Conservation (phyloP, 2,329 filamentous ascomycete genomes). For the Thermoascus crustaceus region DNA sequence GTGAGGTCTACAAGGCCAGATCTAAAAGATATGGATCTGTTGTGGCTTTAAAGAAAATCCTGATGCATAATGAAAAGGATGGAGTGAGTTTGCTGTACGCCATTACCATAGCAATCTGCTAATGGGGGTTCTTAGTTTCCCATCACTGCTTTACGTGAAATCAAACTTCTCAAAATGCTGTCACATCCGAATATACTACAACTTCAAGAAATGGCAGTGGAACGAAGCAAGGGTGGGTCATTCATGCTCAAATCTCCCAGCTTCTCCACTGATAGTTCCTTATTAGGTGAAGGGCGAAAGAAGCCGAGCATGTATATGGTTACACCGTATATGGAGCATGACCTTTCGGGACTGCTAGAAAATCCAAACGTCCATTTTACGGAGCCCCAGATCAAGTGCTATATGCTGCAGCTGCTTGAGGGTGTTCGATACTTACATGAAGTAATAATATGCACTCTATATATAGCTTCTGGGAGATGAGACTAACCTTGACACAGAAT, state of each 20-base stretch:
- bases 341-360: slow-evolving; percentile 91
- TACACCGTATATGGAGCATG: slow-evolving; percentile 97
- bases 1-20: slow-evolving; percentile 83
- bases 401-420: slow-evolving; percentile 86
- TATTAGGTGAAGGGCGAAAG: slow-evolving; percentile 64
- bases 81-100: slow-evolving; percentile 50
- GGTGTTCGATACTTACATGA: slow-evolving; percentile 87
- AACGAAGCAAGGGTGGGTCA: slow-evolving; percentile 55
- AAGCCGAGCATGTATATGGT: slow-evolving; percentile 92
- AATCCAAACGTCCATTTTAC: slow-evolving; percentile 85
- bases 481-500: slow-evolving; percentile 34
- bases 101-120: background rate
- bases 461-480: background rate
- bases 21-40: slow-evolving; percentile 65
- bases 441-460: slow-evolving; percentile 23
- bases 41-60: slow-evolving; percentile 93
- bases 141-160: slow-evolving; percentile 95
- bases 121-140: slow-evolving; percentile 55
- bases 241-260: slow-evolving; percentile 4
- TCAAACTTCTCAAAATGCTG: slow-evolving; percentile 94
- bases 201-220: slow-evolving; percentile 93
- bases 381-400: slow-evolving; percentile 92
- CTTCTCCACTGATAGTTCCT: slow-evolving; percentile 12
- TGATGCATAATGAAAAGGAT: slow-evolving; percentile 99
- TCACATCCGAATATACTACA: slow-evolving; percentile 80